Base-by-base conservation (phyloP, 2,329 filamentous ascomycete genomes). In the Alternaria longipes region DNA sequence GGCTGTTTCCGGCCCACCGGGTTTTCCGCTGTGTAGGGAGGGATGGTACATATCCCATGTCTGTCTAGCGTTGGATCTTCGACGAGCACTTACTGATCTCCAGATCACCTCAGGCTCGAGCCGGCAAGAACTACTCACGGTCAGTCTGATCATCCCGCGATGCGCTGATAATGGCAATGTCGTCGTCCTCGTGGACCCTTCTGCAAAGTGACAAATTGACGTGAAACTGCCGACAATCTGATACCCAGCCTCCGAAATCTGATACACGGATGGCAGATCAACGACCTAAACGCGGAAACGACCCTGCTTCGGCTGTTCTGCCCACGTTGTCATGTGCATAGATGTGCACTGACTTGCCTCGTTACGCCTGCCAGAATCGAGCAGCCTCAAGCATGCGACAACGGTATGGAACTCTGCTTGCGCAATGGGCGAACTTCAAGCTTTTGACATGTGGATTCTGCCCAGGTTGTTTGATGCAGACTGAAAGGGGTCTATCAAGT, bases 221-320 rank as follows among this genome's bases (percentile, higher is more conserved):
- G 58, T 77, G 76, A 77, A 78, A 78, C 75, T 73, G 59, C 68
- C 68, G 72, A 62, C 55, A 65, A 34, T 67, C 69, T 78, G 75
- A 77, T 70, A 78, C 76, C 46, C 16, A 61, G 60, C 63, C 51
- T 63, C 60, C 59, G 30, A 62, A 66, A 68, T 75, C 73, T 76
- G 74, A 76, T 63, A 73, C 74, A 70, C 61, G 65, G 65, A 68
- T 67, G 70, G 73, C 58, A 69, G 74, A 78, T 74, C 73, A 61
- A 47, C 58, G 12, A 34, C 32, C 24, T 38, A 52, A 47, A 52
- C 26, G 47, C 54, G 58, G 46, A 56, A 52, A 60, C 40, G 34
- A 57, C 18, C 32, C 32, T 51, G 40, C 30, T 36, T 57, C 41
- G 54, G 54, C 34, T 53, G 40, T 24, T 46, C 54, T 38, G 58